phyloP scores from a whole-genome alignment of 352 stramenopile genomes.

The Phytophthora nicotianae region DNA sequence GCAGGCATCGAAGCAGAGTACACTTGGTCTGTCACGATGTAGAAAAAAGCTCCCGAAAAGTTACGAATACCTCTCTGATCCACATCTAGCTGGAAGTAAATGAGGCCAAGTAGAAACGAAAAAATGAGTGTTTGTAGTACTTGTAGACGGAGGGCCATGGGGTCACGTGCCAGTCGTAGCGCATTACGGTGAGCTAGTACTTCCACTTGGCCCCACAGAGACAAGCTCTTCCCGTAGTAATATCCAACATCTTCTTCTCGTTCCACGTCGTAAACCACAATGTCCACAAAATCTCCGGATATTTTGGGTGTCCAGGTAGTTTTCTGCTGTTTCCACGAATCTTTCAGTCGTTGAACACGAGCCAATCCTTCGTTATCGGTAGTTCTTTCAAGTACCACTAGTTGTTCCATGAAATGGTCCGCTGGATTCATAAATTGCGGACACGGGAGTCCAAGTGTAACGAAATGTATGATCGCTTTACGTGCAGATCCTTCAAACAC shows the following conservation, averaged over 20 bases:
- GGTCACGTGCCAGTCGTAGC: constrained; percentile 35
- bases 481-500: constrained; percentile 42
- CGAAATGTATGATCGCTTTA: constrained; percentile 42
- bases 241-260: constrained; percentile 8
- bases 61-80: constrained; percentile 46
- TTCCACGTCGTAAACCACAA: constrained; percentile 32
- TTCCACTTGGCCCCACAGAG: constrained; percentile 35
- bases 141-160: constrained; percentile 33
- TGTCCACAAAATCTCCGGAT: constrained; percentile 13
- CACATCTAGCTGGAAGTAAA: constrained; percentile 51
- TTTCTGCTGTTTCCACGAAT: constrained; percentile 29
- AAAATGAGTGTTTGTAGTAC: constrained; percentile 43
- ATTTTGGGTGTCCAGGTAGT: constrained; percentile 5
- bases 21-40: constrained; percentile 48
- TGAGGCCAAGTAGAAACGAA: constrained; percentile 40
- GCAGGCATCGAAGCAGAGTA: constrained; percentile 40
- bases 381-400: constrained; percentile 45
- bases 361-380: constrained; percentile 35
- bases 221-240: constrained; percentile 21
- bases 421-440: constrained; percentile 52
- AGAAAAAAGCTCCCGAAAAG: constrained; percentile 53
- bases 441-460: constrained; percentile 34
- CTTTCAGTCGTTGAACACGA: constrained; percentile 36
- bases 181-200: constrained; percentile 46
- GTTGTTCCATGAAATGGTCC: constrained; percentile 56